phyloP scores from a whole-genome alignment of 805 yeast species.

The Starmerella powellii region DNA sequence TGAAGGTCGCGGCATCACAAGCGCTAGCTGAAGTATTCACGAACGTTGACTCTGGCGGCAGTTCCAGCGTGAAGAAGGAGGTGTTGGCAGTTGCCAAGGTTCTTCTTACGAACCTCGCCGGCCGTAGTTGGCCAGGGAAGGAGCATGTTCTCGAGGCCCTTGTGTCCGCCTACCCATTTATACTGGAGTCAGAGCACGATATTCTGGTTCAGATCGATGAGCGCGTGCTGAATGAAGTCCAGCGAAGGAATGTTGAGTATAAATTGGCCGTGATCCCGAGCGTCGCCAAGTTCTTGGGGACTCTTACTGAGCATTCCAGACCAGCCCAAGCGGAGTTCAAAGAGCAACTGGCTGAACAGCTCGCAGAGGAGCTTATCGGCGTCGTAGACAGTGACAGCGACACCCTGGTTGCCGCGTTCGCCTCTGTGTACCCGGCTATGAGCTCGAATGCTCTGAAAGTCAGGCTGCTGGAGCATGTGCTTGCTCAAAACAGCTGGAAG shows the following conservation, averaged over 20 bases:
- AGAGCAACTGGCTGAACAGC: slow-evolving; percentile 24
- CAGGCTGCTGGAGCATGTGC: slow-evolving; percentile 17
- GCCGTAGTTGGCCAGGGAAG: slow-evolving; percentile 83
- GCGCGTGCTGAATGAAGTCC: slow-evolving; percentile 47
- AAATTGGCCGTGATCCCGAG: slow-evolving; percentile 43
- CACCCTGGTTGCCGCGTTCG: slow-evolving; percentile 12
- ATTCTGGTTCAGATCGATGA: slow-evolving; percentile 33
- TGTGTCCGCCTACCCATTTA: slow-evolving; percentile 39
- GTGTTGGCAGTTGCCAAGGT: slow-evolving; percentile 49
- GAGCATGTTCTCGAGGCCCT: slow-evolving; percentile 63
- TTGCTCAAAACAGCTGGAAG: slow-evolving; percentile 44
- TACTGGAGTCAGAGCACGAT: slow-evolving; percentile 27
- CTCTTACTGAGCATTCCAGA: neutral
- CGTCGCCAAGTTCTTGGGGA: slow-evolving; percentile 40
- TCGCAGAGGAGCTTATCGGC: slow-evolving; percentile 33
- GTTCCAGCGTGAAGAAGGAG: slow-evolving; percentile 36
- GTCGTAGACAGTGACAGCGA: slow-evolving; percentile 30
- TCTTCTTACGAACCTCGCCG: slow-evolving; percentile 51
- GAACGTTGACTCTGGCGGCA: slow-evolving; percentile 21
- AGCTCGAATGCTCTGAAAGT: neutral
- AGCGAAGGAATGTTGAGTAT: slow-evolving; percentile 54
- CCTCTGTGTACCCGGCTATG: slow-evolving; percentile 6
- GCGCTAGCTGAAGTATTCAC: slow-evolving; percentile 41
- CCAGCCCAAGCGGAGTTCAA: slow-evolving; percentile 23
- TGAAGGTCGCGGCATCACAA: slow-evolving; percentile 59